Base-by-base conservation (phyloP, 305 asterid species). In the Solanum aculeatissimum region DNA sequence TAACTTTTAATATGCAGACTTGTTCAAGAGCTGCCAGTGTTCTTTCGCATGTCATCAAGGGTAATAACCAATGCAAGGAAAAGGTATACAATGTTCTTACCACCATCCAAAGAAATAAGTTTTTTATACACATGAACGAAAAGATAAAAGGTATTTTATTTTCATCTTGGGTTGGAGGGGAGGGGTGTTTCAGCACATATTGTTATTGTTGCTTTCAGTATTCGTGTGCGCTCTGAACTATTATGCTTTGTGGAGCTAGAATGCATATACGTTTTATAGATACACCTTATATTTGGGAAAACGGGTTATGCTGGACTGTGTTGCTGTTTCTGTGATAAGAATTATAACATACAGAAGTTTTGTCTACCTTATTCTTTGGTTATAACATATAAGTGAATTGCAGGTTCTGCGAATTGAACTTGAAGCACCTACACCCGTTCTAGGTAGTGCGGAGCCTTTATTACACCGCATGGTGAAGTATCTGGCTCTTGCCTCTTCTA, bases 1-100 rank as follows among this genome's bases (percentile, higher is more conserved):
- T n/a, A 72, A 75, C 65, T 55, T 84, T 83, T 84, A 65, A 82
- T 69, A 60, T 87, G 91, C 95, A 97, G 99, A 92, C 95, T 68
- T 94, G 98, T 91, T 92, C 97, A 90, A 92, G 99, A 92, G 99
- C 99, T 86, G 98, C 98, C 65, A 93, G 97, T 55, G 92, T 97
- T 88, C 94, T 97, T 85, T 93, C 98, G 66, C 96, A 94, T 91
- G 87, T 97, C 82, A 89, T 95, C 89, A 92, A 92, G 91, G 98
- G 94, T 85, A 97, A 95, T 84, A 80, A 79, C 69, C 94, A 87
- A 69, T 93, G 99, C 96, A 95, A 95, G 93, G 97, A 95, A 89
- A 92, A 84, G 98, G 99, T 97, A 92, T 84, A 84, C 38, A 40
- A 32, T 75, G 84, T 15, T 82, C 40, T 78, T 79, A 87, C 70